Conservation (phyloP, 1,284 basidiomycete genomes). For the Ganoderma leucocontextum region DNA sequence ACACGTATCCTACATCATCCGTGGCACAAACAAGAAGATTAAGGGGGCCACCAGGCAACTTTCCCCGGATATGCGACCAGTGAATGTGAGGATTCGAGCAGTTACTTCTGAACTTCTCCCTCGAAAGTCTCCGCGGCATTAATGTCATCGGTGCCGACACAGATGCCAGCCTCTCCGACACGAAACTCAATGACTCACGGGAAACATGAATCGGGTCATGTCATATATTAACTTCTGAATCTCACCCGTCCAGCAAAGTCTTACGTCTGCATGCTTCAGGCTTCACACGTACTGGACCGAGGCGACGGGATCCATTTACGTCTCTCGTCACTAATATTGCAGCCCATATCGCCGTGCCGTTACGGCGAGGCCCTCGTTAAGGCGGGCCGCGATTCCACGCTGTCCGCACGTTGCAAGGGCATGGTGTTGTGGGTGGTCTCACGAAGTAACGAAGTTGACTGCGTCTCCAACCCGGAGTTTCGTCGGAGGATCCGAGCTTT, state of each 20-base stretch:
- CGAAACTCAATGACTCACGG: background rate
- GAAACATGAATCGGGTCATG: background rate
- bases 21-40: too few relatives aligned
- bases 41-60: too few relatives aligned
- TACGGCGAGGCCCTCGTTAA: background rate
- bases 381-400: constrained; percentile 8
- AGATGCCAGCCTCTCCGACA: background rate
- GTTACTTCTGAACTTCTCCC: background rate
- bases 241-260: background rate
- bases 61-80: background rate
- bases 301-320: background rate
- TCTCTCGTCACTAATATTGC: background rate
- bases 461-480: constrained; percentile 9
- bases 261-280: background rate
- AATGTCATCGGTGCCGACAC: background rate
- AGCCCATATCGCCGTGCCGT: background rate
- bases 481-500: background rate
- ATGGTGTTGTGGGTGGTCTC: background rate
- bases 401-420: constrained; percentile 21
- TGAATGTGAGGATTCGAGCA: background rate
- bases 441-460: background rate
- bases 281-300: background rate
- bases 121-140: background rate
- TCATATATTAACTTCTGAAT: background rate
- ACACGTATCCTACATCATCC: too few relatives aligned